Percentiles rank a stretch among this genome's conserved stretches.
Evolutionary conservation across 768 basidiomycete species (phyloP).

Genomic region (Xerocomellus intermedius): DNA sequence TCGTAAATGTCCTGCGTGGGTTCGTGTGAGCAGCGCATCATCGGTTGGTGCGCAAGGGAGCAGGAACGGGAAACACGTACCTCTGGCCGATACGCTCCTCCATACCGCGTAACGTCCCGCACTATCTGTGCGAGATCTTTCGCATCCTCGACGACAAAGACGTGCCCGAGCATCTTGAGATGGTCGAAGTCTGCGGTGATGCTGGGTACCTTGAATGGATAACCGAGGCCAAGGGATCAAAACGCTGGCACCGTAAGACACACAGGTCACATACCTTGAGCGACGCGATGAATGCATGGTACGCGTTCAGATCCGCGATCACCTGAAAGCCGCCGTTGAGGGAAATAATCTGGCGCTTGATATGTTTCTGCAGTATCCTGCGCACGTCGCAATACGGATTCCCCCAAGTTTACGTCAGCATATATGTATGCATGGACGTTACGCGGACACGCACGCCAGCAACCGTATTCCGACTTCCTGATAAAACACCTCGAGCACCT

Average conservation of each 20-base stretch:
- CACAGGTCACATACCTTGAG: constrained; percentile 59
- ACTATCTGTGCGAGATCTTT: constrained; percentile 97
- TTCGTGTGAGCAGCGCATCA: neutral
- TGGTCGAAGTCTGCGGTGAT: constrained; percentile 89
- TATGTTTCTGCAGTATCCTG: constrained; percentile 89
- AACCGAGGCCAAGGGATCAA: neutral
- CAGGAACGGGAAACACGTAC: constrained; percentile 38
- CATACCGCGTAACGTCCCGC: constrained; percentile 91
- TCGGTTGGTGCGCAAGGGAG: neutral
- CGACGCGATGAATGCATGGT: constrained; percentile 83
- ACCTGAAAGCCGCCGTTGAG: constrained; percentile 92
- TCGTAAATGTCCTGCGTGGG: constrained; percentile 80
- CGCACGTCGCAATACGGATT: neutral
- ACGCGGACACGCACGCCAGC: constrained; percentile 59
- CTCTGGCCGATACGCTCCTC: constrained; percentile 93
- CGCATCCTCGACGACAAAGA: constrained; percentile 93
- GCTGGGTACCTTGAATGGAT: constrained; percentile 53
- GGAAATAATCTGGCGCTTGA: constrained; percentile 97
- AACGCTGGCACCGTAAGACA: neutral
- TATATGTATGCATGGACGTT: too few relatives aligned
- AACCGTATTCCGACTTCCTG: constrained; percentile 94
- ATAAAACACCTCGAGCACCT: constrained; percentile 96
- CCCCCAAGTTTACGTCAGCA: neutral
- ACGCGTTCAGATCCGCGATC: constrained; percentile 94
- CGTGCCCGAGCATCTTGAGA: constrained; percentile 96